phyloP scores from a whole-genome alignment of 495 filamentous ascomycete genomes.

The Pseudotulostoma volvatum region DNA sequence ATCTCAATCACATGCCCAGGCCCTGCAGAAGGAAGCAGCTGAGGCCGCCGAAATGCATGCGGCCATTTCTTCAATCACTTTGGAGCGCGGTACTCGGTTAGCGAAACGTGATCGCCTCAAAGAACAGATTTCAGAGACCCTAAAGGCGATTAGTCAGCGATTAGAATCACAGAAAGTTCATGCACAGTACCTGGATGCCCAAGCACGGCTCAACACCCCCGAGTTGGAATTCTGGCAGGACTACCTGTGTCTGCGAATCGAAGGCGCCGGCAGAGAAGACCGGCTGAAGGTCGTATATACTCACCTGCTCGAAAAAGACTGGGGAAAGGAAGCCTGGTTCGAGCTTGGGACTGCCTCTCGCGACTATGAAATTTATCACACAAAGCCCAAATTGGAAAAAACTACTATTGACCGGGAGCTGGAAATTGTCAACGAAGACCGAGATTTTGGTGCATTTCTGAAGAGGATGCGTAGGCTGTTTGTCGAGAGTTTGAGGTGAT shows the following conservation, averaged over 20 bases:
- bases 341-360: slow-evolving; percentile 64
- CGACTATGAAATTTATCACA: slow-evolving; percentile 70
- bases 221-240: slow-evolving; percentile 94
- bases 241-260: slow-evolving; percentile 73
- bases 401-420: slow-evolving; percentile 55
- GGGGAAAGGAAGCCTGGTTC: slow-evolving; percentile 85
- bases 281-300: slow-evolving; percentile 80
- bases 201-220: slow-evolving; percentile 70
- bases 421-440: slow-evolving; percentile 59
- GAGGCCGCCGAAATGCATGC: slow-evolving; percentile 80
- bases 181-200: slow-evolving; percentile 52
- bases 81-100: slow-evolving; percentile 60
- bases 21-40: slow-evolving; percentile 67
- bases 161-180: slow-evolving; percentile 45
- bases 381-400: slow-evolving; percentile 61
- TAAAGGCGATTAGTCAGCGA: slow-evolving; percentile 47
- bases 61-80: slow-evolving; percentile 56
- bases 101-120: slow-evolving; percentile 55
- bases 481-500: slow-evolving; percentile 37
- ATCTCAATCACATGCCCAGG: slow-evolving; percentile 57
- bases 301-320: slow-evolving; percentile 67
- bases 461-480: slow-evolving; percentile 91
- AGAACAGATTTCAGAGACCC: slow-evolving; percentile 62
- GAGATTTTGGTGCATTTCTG: slow-evolving; percentile 64
- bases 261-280: slow-evolving; percentile 73